Conservation (phyloP, 2,329 filamentous ascomycete species). For the Colletotrichum lini region DNA sequence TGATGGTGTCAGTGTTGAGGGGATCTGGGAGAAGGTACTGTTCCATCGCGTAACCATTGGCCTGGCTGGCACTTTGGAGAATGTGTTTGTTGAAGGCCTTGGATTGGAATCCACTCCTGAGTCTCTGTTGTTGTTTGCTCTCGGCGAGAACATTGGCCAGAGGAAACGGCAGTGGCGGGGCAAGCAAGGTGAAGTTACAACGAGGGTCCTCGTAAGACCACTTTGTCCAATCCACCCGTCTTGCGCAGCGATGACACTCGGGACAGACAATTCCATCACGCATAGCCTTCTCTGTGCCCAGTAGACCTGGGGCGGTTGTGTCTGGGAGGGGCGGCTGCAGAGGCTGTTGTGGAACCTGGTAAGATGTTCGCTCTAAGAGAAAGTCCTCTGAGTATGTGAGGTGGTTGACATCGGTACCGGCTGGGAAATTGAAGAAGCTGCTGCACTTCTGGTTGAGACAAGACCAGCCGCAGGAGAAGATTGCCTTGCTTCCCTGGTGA, state of each 20-base stretch:
- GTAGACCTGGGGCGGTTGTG: slow-evolving; percentile 50
- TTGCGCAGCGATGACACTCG: slow-evolving; percentile 72
- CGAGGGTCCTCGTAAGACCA: slow-evolving; percentile 71
- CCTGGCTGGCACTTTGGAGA: neutral
- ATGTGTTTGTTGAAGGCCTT: slow-evolving; percentile 41
- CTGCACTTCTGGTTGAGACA: slow-evolving; percentile 58
- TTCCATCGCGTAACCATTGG: slow-evolving; percentile 28
- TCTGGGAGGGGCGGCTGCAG: slow-evolving; percentile 56
- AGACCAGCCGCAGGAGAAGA: slow-evolving; percentile 51
- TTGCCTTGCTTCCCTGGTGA: slow-evolving; percentile 52
- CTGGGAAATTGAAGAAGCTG: slow-evolving; percentile 62
- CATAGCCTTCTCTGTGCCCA: slow-evolving; percentile 64
- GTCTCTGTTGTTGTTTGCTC: slow-evolving; percentile 28
- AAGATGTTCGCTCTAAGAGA: slow-evolving; percentile 66
- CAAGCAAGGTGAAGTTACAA: slow-evolving; percentile 63
- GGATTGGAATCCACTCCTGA: slow-evolving; percentile 9
- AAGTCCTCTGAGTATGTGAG: slow-evolving; percentile 71
- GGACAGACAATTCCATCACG: slow-evolving; percentile 78
- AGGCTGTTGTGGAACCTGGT: slow-evolving; percentile 53
- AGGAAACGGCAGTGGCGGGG: slow-evolving; percentile 46
- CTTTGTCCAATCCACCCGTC: slow-evolving; percentile 71
- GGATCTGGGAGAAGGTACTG: slow-evolving; percentile 59
- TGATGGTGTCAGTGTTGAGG: slow-evolving; percentile 51
- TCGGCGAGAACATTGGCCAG: slow-evolving; percentile 42
- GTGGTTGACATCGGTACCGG: slow-evolving; percentile 44